These are phyloP conservation scores for Fusarium fujikuroi DNA, from an alignment of 2,329 filamentous ascomycete species.

Conservation along the genomic window DNA sequence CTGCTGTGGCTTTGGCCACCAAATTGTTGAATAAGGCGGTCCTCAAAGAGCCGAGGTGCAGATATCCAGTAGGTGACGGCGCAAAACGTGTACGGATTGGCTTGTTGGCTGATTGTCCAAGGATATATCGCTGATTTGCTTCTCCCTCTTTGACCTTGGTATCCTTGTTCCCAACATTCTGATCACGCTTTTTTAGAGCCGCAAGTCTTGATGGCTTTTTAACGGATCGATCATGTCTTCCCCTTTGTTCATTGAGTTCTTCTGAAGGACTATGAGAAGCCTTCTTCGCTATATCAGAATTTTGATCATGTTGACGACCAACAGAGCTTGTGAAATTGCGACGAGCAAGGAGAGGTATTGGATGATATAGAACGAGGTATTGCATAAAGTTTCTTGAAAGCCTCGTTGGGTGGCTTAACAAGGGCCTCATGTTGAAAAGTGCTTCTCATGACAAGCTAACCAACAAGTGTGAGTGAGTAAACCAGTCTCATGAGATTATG, in stretches of 20 bases:
- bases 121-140: constrained; percentile 43
- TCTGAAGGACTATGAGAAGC: background rate
- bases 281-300: background rate
- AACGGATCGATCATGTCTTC: background rate
- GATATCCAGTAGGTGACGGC: constrained; percentile 91
- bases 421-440: constrained; percentile 36
- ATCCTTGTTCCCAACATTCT: background rate
- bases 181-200: constrained; percentile 39
- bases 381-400: constrained; percentile 14
- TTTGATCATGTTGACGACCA: constrained; percentile 16
- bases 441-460: constrained; percentile 35
- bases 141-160: background rate
- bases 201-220: constrained; percentile 36
- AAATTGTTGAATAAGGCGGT: constrained; percentile 97
- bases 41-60: constrained; percentile 90
- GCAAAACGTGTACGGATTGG: constrained; percentile 78
- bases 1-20: constrained; percentile 80
- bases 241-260: background rate
- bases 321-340: constrained; percentile 29
- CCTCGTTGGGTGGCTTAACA: constrained; percentile 23
- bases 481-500: constrained; percentile 29
- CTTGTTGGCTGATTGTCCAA: constrained; percentile 64
- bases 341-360: constrained; percentile 1
- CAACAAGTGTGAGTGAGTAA: constrained; percentile 10
- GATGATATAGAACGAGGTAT: background rate